phyloP scores from a whole-genome alignment of 345 rosid genomes.

The Zanthoxylum bungeanum region DNA sequence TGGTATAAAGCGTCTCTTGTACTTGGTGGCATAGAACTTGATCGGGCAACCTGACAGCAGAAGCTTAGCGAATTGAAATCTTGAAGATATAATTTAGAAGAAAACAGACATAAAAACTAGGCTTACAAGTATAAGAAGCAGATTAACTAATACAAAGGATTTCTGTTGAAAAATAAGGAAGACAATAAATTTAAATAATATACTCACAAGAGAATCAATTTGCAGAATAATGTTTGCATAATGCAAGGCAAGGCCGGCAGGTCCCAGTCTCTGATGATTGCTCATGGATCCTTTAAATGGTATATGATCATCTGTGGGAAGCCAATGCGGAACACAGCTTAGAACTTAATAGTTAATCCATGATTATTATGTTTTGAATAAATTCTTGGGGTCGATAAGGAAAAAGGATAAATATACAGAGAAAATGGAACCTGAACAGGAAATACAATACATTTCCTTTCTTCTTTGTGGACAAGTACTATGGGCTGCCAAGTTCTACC shows the following conservation, averaged over 20 bases:
- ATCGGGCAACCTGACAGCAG: conserved; percentile 58
- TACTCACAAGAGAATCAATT: conserved; percentile 79
- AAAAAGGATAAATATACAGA: background rate
- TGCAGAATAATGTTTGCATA: conserved; percentile 75
- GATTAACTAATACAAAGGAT: background rate
- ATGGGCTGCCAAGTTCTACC: background rate
- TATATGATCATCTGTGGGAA: conserved; percentile 26
- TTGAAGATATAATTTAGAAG: background rate
- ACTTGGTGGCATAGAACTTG: conserved; percentile 81
- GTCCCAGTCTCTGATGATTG: conserved; percentile 56
- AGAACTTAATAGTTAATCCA: background rate
- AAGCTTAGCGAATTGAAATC: conserved; percentile 24
- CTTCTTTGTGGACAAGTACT: background rate
- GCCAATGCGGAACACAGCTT: background rate
- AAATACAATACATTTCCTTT: background rate
- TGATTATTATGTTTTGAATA: background rate
- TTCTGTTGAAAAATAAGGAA: background rate
- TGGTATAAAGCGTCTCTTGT: conserved; percentile 85
- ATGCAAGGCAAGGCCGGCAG: conserved; percentile 84
- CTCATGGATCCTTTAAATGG: conserved; percentile 26
- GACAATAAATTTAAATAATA: conserved; percentile 10
- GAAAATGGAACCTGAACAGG: background rate
- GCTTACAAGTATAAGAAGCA: background rate
- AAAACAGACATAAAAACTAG: background rate
- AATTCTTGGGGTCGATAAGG: background rate